Evolutionary conservation across 805 yeast genomes (phyloP).

Genomic region (Candida germanica): DNA sequence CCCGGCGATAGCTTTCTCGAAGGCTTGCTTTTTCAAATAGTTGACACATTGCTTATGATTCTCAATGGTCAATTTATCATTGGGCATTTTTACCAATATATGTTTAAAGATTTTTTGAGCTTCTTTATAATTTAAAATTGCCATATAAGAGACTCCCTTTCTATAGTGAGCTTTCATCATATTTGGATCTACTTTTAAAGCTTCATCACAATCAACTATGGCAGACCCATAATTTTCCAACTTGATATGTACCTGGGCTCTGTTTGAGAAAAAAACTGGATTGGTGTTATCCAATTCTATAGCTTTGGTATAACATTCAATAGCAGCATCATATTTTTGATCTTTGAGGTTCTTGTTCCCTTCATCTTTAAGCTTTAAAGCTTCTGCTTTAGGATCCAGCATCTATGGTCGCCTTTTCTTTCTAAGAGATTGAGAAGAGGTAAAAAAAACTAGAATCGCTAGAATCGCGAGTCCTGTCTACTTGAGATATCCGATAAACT

Average conservation of each 20-base stretch:
- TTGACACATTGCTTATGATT: slow-evolving; percentile 61
- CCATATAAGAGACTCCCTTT: slow-evolving; percentile 77
- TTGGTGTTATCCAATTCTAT: slow-evolving; percentile 59
- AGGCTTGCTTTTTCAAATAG: slow-evolving; percentile 68
- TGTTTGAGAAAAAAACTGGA: slow-evolving; percentile 71
- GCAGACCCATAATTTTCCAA: slow-evolving; percentile 86
- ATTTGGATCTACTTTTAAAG: slow-evolving; percentile 62
- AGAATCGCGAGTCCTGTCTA: too few species aligned
- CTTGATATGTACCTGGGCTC: slow-evolving; percentile 88
- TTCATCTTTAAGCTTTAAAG: slow-evolving; percentile 54
- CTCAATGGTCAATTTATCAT: slow-evolving; percentile 63
- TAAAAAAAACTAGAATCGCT: too few species aligned
- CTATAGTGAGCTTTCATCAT: slow-evolving; percentile 84
- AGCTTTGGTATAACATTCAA: slow-evolving; percentile 71
- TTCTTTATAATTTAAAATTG: slow-evolving; percentile 69
- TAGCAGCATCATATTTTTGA: slow-evolving; percentile 62
- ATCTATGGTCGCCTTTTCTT: too few species aligned
- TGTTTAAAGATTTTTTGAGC: slow-evolving; percentile 67
- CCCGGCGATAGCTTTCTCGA: slow-evolving; percentile 81
- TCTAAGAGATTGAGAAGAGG: too few species aligned
- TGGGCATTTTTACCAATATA: slow-evolving; percentile 62
- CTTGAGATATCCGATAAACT: too few species aligned
- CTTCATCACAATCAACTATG: slow-evolving; percentile 68
- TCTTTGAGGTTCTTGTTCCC: slow-evolving; percentile 75
- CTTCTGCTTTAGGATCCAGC: slow-evolving; percentile 19